phyloP scores from a whole-genome alignment of 2,329 filamentous ascomycete genomes.

The Cordyceps javanica region DNA sequence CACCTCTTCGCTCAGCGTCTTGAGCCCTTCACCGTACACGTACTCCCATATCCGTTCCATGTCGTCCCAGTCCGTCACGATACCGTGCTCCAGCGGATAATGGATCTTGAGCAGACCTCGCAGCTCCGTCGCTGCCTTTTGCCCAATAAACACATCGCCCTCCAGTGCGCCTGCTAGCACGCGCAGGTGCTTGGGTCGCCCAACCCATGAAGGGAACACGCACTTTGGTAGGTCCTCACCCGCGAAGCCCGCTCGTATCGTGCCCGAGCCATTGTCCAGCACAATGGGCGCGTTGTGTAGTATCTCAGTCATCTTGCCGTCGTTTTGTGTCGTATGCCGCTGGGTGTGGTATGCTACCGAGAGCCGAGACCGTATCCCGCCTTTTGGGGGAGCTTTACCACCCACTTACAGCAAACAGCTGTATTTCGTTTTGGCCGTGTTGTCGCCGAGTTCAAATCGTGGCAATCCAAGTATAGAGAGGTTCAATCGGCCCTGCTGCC shows the following conservation, averaged over 20 bases:
- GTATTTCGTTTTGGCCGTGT: background rate
- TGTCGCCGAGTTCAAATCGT: background rate
- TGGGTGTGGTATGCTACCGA: background rate
- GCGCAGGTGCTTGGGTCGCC: constrained; percentile 87
- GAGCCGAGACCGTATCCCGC: constrained; percentile 4
- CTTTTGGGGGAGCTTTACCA: background rate
- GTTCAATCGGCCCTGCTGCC: background rate
- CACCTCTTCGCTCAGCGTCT: constrained; percentile 95
- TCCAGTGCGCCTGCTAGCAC: constrained; percentile 95
- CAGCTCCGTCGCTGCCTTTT: constrained; percentile 79
- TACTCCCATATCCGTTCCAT: constrained; percentile 99
- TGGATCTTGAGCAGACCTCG: constrained; percentile 90
- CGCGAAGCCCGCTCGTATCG: constrained; percentile 93
- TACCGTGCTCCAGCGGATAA: constrained; percentile 94
- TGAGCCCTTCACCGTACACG: constrained; percentile 91
- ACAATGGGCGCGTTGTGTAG: constrained; percentile 98
- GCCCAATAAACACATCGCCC: constrained; percentile 94
- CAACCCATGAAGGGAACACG: constrained; percentile 96
- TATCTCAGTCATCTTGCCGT: constrained; percentile 45
- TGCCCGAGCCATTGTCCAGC: constrained; percentile 97
- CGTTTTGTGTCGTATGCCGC: background rate
- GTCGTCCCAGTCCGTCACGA: constrained; percentile 99
- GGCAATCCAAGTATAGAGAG: background rate
- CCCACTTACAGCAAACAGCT: constrained; percentile 11
- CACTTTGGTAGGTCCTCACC: constrained; percentile 94